phyloP scores from a whole-genome alignment of 2,329 filamentous ascomycete species.

The Penicillium crustosum region DNA sequence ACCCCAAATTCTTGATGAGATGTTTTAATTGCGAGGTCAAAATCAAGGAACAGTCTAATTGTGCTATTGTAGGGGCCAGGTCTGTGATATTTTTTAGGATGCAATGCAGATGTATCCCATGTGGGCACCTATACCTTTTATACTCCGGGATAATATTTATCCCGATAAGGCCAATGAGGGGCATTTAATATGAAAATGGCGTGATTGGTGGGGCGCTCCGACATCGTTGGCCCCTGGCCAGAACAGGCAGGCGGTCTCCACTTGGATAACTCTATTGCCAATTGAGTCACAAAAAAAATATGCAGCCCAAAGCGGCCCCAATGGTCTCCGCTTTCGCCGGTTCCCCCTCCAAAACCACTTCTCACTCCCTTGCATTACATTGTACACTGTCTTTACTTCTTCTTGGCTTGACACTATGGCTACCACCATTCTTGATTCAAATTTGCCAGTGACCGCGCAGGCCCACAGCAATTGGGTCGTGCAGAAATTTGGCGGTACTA shows the following conservation, averaged over 20 bases:
- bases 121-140: background rate
- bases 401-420: conserved; percentile 3
- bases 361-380: conserved; percentile 15
- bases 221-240: conserved; percentile 20
- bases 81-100: background rate
- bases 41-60: background rate
- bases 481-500: conserved; percentile 94
- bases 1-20: background rate
- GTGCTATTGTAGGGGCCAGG: background rate
- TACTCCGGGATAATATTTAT: background rate
- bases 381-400: conserved; percentile 20
- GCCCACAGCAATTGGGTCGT: conserved; percentile 67
- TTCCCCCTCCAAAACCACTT: conserved; percentile 5
- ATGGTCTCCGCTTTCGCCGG: conserved; percentile 26
- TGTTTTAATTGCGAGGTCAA: background rate
- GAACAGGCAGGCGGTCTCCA: conserved; percentile 17
- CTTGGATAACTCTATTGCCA: conserved; percentile 9
- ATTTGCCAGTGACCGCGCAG: conserved; percentile 9
- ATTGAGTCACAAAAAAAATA: conserved; percentile 10
- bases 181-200: conserved; percentile 9
- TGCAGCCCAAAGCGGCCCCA: conserved; percentile 18
- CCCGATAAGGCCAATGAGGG: background rate
- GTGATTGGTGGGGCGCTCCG: conserved; percentile 25
- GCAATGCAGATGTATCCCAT: background rate
- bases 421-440: conserved; percentile 8